These are phyloP conservation scores for Sporisorium sorghi DNA, from an alignment of 1,284 basidiomycete species.

Conservation along the genomic window DNA sequence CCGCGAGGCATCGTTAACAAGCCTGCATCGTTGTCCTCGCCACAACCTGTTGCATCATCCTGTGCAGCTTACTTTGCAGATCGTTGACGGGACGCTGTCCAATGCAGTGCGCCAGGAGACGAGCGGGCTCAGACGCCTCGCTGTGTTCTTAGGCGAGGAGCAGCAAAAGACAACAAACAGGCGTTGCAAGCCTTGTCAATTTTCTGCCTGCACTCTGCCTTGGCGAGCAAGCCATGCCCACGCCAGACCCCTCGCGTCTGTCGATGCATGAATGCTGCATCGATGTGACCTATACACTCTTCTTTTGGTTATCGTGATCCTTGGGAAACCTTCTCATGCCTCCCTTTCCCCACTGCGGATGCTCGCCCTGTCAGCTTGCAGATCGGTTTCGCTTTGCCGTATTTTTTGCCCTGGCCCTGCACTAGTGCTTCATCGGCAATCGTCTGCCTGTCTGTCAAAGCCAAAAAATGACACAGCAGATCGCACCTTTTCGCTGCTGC, in stretches of 20 bases:
- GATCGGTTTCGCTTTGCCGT: slow-evolving; percentile 3
- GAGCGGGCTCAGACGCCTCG: neutral
- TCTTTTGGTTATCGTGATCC: too few relatives aligned
- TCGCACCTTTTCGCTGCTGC: neutral
- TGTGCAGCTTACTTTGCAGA: slow-evolving; percentile 1
- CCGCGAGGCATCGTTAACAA: neutral
- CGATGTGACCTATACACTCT: slow-evolving; percentile 6
- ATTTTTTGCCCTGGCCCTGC: neutral
- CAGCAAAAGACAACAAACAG: neutral
- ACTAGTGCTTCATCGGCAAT: neutral
- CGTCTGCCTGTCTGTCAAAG: neutral
- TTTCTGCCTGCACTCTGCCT: slow-evolving; percentile 7
- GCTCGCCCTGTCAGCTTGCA: slow-evolving; percentile 1
- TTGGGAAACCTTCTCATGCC: neutral
- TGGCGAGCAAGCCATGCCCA: slow-evolving; percentile 20
- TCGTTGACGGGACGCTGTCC: neutral
- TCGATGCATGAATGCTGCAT: slow-evolving; percentile 28
- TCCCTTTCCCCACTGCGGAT: neutral
- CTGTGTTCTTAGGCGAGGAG: neutral
- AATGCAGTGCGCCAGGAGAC: neutral
- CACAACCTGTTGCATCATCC: neutral
- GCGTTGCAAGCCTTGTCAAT: slow-evolving; percentile 1
- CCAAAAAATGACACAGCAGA: slow-evolving; percentile 3
- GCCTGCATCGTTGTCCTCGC: neutral
- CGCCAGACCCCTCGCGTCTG: slow-evolving; percentile 34